Evolutionary conservation across 1,139 yeast species (phyloP).

Genomic region (Hyphopichia buzzinii): DNA sequence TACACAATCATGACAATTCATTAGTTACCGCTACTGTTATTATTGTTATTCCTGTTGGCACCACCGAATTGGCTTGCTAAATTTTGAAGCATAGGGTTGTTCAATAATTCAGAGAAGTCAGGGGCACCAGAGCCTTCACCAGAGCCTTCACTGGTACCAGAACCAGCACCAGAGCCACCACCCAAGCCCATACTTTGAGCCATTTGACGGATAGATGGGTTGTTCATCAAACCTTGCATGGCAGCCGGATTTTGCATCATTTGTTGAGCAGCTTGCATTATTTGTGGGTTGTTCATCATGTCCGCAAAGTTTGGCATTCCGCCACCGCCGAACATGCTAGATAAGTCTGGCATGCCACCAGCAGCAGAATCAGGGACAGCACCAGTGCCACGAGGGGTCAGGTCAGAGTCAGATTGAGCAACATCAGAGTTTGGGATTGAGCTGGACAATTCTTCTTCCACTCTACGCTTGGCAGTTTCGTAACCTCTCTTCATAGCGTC

Average conservation of each 20-base stretch:
- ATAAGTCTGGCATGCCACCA: slow-evolving; percentile 73
- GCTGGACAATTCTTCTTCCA: slow-evolving; percentile 65
- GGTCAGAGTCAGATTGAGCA: slow-evolving; percentile 23
- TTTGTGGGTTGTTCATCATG: slow-evolving; percentile 82
- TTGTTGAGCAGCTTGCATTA: slow-evolving; percentile 90
- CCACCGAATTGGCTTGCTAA: slow-evolving; percentile 57
- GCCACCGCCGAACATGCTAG: slow-evolving; percentile 61
- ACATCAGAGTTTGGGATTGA: slow-evolving; percentile 31
- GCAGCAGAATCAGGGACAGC: slow-evolving; percentile 47
- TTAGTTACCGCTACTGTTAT: slow-evolving; percentile 3
- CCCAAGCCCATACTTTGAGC: slow-evolving; percentile 68
- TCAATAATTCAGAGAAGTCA: slow-evolving; percentile 68
- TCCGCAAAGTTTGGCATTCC: slow-evolving; percentile 57
- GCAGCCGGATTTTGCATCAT: slow-evolving; percentile 91
- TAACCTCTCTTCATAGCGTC: slow-evolving; percentile 93
- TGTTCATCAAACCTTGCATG: slow-evolving; percentile 70
- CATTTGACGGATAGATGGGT: slow-evolving; percentile 78
- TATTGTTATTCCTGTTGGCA: slow-evolving; percentile 8
- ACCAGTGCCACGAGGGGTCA: slow-evolving; percentile 18
- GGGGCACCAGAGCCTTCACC: slow-evolving; percentile 32
- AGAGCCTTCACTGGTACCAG: slow-evolving; percentile 11
- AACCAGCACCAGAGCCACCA: slow-evolving; percentile 31
- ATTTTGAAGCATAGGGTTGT: slow-evolving; percentile 72
- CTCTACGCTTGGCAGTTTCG: slow-evolving; percentile 87
- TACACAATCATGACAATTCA: background rate